Base-by-base conservation (phyloP, 495 filamentous ascomycete genomes). In the Mycothermus thermophilus region DNA sequence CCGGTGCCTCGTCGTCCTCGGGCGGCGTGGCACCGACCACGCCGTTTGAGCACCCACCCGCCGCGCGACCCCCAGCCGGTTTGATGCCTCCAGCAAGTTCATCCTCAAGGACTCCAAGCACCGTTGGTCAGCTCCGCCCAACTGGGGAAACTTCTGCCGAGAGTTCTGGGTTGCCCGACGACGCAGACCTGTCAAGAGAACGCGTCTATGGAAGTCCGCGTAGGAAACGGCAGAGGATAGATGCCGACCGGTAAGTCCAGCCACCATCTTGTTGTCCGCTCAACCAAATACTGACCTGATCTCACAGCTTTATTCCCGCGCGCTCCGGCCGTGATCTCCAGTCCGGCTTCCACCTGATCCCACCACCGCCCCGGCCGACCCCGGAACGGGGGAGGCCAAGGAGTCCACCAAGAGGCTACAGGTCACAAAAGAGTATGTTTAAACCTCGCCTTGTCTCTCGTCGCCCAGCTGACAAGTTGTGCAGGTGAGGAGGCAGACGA, bases 381-480 rank as follows among this genome's bases (percentile, higher is more conserved):
- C 35, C 35, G 5, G 27, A 38, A 9, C 24, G 15, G 28, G 35
- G 35, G 2, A 25, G 35, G 12, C 35, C 35, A 11, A 38, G 35
- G 20, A 38, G 35, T 18, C 35, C 35, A 4, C 35, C 35, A 3
- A 38, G 83, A 13, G 88, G 95, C 57, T 69, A 95, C 38, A 79
- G 95, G 52, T 94, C 90, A 47, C 90, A 97, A 52, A 81, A 72
- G 55, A 90, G 87, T 93, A 66, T 54, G 80, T 60, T n/a, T n/a
- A n/a, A n/a, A n/a, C n/a, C n/a, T n/a, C n/a, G n/a, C n/a, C n/a
- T n/a, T n/a, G n/a, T n/a, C n/a, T n/a, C n/a, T n/a, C n/a, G n/a
- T n/a, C n/a, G n/a, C n/a, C n/a, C n/a, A n/a, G n/a, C n/a, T n/a
- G n/a, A n/a, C n/a, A n/a, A n/a, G n/a, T n/a, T n/a, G 0, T 47